Evolutionary conservation across 805 yeast genomes (phyloP).

Genomic region (Clavispora carvajalis): DNA sequence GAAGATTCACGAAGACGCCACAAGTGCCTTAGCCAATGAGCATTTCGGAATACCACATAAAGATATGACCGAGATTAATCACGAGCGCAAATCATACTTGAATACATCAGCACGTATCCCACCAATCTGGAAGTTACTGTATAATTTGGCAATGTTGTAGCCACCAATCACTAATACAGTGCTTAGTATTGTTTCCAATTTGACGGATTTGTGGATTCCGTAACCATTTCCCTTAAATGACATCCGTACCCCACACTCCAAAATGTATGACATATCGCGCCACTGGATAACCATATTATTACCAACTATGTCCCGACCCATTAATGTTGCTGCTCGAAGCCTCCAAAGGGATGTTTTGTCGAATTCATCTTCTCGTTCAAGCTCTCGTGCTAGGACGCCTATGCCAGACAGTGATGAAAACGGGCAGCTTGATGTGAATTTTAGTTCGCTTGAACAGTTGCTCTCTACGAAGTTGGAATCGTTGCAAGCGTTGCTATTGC

Average conservation of each 20-base stretch:
- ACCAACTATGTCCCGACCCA: conserved; percentile 8
- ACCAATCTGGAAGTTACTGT: no score
- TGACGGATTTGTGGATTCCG: no score
- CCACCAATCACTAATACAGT: no score
- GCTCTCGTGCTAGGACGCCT: conserved; percentile 33
- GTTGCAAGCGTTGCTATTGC: conserved; percentile 19
- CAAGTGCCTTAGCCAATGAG: no score
- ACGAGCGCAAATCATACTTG: no score
- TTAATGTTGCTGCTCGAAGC: conserved; percentile 8
- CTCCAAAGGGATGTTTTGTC: conserved; percentile 17
- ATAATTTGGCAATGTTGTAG: no score
- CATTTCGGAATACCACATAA: no score
- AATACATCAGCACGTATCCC: no score
- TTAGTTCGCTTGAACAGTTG: conserved; percentile 30
- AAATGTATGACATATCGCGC: background rate
- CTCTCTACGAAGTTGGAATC: conserved; percentile 27
- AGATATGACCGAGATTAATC: no score
- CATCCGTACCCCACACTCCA: conserved; percentile 1
- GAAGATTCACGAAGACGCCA: no score
- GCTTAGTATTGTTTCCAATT: no score
- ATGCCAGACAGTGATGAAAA: conserved; percentile 29
- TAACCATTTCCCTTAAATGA: no score
- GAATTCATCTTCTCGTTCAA: conserved; percentile 26
- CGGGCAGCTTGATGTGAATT: conserved; percentile 30
- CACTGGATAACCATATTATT: background rate